A percentile compares a stretch with the other conserved stretches of the same genome.
These are phyloP conservation scores for Myxozyma udenii DNA, from an alignment of 805 yeast species.

Conservation along the genomic window DNA sequence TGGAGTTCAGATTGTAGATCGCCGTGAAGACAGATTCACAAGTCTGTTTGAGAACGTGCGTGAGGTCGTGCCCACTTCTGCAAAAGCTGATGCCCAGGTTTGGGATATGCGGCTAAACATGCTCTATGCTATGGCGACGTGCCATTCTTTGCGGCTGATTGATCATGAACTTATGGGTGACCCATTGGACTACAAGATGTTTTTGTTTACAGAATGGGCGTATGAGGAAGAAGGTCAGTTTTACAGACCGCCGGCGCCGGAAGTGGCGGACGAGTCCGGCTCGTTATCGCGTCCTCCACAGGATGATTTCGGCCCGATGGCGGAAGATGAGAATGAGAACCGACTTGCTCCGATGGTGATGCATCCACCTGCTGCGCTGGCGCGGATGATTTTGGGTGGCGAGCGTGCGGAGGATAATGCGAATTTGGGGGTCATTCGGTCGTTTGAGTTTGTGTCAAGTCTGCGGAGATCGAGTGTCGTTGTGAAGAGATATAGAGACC, in stretches of 20 bases:
- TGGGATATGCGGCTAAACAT: constrained; percentile 32
- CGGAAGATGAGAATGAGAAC: constrained; percentile 38
- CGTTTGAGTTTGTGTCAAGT: constrained; percentile 79
- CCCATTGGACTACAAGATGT: constrained; percentile 91
- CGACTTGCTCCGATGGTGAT: constrained; percentile 51
- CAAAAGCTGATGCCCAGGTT: constrained; percentile 5
- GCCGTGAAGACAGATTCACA: constrained; percentile 9
- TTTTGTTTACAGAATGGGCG: constrained; percentile 78
- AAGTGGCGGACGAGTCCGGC: constrained; percentile 11
- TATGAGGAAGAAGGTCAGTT: constrained; percentile 61
- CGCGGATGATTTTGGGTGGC: constrained; percentile 33
- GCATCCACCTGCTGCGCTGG: constrained; percentile 23
- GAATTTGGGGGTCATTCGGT: constrained; percentile 47
- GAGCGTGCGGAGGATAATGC: constrained; percentile 20
- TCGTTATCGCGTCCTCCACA: no score
- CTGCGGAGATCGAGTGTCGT: constrained; percentile 89
- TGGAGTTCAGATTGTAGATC: constrained; percentile 48
- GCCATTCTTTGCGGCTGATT: constrained; percentile 81
- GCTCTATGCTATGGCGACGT: constrained; percentile 60
- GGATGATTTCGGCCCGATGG: constrained; percentile 22
- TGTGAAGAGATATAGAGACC: constrained; percentile 47
- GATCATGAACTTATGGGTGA: constrained; percentile 86
- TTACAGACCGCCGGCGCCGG: constrained; percentile 34
- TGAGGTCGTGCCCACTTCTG: constrained; percentile 13
- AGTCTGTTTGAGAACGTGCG: constrained; percentile 6